Evolutionary conservation across 148 eudicot species (phyloP).

Genomic region (Spergularia marina): DNA sequence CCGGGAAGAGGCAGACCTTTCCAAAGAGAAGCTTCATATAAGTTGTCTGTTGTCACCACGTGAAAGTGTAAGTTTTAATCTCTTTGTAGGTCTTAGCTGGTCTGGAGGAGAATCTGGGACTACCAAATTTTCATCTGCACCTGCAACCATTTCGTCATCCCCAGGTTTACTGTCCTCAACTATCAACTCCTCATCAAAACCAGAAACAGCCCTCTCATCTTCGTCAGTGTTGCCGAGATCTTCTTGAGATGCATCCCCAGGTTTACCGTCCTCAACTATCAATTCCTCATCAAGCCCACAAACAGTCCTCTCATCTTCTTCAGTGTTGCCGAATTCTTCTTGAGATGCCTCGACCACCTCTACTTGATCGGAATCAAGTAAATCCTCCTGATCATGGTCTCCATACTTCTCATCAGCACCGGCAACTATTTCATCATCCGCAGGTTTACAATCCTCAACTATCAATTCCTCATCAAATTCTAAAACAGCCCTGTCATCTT

Average conservation of each 20-base stretch:
- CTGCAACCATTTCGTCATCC: slow-evolving; percentile 8
- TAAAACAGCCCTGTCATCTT: slow-evolving; percentile 3
- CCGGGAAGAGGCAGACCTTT: background rate
- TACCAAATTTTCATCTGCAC: slow-evolving; percentile 10
- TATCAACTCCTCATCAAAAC: slow-evolving; percentile 9
- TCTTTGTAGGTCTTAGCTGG: slow-evolving; percentile 26
- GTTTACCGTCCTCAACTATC: slow-evolving; percentile 2
- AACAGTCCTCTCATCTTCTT: slow-evolving; percentile 10
- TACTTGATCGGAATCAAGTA: background rate
- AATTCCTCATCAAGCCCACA: slow-evolving; percentile 5
- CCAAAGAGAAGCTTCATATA: slow-evolving; percentile 2
- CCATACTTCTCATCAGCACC: slow-evolving; percentile 6
- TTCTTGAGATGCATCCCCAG: slow-evolving; percentile 7
- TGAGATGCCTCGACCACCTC: slow-evolving; percentile 9
- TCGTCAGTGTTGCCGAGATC: background rate
- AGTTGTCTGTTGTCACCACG: slow-evolving; percentile 9
- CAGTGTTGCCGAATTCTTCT: background rate
- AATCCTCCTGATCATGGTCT: slow-evolving; percentile 24
- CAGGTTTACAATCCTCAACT: background rate
- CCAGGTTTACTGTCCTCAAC: slow-evolving; percentile 1
- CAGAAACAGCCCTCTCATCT: slow-evolving; percentile 1
- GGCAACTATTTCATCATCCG: slow-evolving; percentile 6
- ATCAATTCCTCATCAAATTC: slow-evolving; percentile 9
- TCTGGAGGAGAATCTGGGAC: slow-evolving; percentile 32
- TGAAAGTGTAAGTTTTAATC: slow-evolving; percentile 30